phyloP scores from a whole-genome alignment of 2,329 filamentous ascomycete species.

The Herpotrichia juniperi region DNA sequence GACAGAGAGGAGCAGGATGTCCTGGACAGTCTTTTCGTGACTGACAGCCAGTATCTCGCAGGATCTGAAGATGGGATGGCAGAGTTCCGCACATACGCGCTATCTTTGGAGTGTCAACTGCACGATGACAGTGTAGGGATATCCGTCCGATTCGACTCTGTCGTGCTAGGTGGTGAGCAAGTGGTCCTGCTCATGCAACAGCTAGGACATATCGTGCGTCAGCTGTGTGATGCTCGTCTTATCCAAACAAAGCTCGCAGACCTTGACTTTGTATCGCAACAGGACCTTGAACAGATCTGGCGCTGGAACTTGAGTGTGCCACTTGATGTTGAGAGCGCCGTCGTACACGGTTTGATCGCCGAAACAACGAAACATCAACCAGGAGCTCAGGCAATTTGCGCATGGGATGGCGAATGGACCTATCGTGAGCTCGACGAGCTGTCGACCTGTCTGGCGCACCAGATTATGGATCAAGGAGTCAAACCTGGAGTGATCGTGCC shows the following conservation, averaged over 20 bases:
- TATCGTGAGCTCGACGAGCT: constrained; percentile 9
- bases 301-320: constrained; percentile 8
- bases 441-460: constrained; percentile 7
- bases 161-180: no score
- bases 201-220: constrained; percentile 9
- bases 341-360: constrained; percentile 8
- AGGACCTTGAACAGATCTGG: constrained; percentile 11
- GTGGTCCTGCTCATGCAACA: no score
- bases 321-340: constrained; percentile 6
- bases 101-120: no score
- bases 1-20: no score
- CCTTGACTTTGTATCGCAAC: constrained; percentile 19
- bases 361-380: constrained; percentile 6
- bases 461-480: constrained; percentile 1
- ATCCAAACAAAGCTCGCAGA: constrained; percentile 7
- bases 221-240: constrained; percentile 5
- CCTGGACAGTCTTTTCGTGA: no score
- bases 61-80: no score
- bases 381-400: constrained; percentile 10
- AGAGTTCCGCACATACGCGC: no score
- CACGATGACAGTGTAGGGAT: no score
- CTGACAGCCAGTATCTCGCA: no score
- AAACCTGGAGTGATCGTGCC: constrained; percentile 12
- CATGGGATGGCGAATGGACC: constrained; percentile 11
- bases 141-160: no score